These are phyloP conservation scores for Talaromyces marneffei DNA, from an alignment of 2,329 filamentous ascomycete species.

Conservation along the genomic window DNA sequence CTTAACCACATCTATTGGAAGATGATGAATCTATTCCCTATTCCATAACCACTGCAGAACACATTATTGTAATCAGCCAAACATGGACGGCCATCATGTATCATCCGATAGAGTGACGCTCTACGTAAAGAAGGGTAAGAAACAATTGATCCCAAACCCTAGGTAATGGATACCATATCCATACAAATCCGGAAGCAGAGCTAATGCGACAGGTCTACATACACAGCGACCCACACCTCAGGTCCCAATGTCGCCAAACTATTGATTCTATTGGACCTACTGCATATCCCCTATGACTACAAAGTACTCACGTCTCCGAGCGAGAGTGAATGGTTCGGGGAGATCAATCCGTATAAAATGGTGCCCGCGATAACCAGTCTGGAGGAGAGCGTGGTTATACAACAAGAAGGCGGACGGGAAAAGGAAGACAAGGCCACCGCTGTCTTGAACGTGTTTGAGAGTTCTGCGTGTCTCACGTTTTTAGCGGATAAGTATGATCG, in stretches of 20 bases:
- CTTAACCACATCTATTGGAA: no score
- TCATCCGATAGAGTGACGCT: no score
- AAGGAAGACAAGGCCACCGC: no score
- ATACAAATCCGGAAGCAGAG: no score
- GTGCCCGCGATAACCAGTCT: background rate
- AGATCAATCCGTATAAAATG: background rate
- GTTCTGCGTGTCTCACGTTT: background rate
- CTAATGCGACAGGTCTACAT: no score
- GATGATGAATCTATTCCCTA: background rate
- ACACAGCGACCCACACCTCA: background rate
- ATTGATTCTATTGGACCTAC: background rate
- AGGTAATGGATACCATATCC: no score
- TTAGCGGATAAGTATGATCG: background rate
- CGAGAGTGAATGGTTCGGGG: background rate
- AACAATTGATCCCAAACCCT: no score
- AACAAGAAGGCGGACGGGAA: no score
- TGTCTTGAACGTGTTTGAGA: background rate
- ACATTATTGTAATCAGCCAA: background rate
- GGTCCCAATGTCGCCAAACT: background rate
- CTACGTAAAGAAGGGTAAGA: no score
- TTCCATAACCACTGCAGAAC: background rate
- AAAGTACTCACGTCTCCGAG: background rate
- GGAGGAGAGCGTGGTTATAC: no score
- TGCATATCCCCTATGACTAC: background rate
- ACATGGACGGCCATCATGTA: background rate